Base-by-base conservation (phyloP, 139 green algal genomes). In the Mychonastes homosphaera region DNA sequence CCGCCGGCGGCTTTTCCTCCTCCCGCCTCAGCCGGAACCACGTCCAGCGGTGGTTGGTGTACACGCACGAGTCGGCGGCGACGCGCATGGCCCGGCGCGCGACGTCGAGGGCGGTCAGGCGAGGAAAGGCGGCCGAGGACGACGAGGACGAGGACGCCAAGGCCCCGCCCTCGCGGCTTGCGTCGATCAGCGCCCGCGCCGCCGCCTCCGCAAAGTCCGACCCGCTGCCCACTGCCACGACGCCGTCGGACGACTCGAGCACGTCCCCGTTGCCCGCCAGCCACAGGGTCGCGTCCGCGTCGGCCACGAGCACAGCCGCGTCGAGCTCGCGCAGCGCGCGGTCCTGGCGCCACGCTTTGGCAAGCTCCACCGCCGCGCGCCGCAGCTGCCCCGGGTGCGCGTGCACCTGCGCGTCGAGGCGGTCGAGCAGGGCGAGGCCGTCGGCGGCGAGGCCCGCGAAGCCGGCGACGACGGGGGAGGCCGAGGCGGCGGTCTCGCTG, bases 1-100 rank as follows among this genome's bases (percentile, higher is more conserved):
- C n/a, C n/a, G n/a, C n/a, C n/a, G n/a, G n/a, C n/a, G n/a, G n/a
- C n/a, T n/a, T n/a, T n/a, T n/a, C n/a, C n/a, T n/a, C n/a, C n/a
- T n/a, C n/a, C n/a, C n/a, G n/a, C n/a, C n/a, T n/a, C n/a, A n/a
- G n/a, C n/a, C n/a, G n/a, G n/a, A n/a, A n/a, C n/a, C n/a, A n/a
- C n/a, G n/a, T n/a, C n/a, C n/a, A 91, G 57, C 91, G 88, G 60
- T 85, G 58, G 67, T 96, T 96, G 19, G 87, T 94, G 74, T 95
- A 96, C 19, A 97, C 86, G 65, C 86, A 95, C 40, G 73, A 74
- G 53, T 95, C 86, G 8, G 86, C 84, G 4, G 89, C 89, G 55
- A 97, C 95, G 21, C 62, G 76, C 89, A 95, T 94, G 3, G 87
- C 65, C 56, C 61, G 50, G 26, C 38, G 29, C 30, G 61, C 61